Percentiles rank a stretch among this genome's conserved stretches.
These are phyloP conservation scores for Castanospermum australe DNA, from an alignment of 306 rosid species.

Conservation along the genomic window DNA sequence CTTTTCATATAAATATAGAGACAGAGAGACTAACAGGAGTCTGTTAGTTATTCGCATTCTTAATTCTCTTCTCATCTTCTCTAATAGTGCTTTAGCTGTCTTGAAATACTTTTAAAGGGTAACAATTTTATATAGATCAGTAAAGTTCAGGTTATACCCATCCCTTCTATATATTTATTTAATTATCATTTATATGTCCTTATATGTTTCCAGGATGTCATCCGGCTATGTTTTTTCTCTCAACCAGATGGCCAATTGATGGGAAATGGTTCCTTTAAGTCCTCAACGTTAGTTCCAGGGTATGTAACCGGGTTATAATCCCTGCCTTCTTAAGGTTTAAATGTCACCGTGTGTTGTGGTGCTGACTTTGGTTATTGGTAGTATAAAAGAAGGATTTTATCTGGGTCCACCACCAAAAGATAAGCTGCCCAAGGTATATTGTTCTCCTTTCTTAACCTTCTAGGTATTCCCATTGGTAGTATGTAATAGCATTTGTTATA, in stretches of 20 bases:
- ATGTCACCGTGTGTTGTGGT: constrained; percentile 16
- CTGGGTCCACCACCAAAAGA: constrained; percentile 89
- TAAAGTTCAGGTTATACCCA: constrained; percentile 9
- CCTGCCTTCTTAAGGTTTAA: constrained; percentile 18
- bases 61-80: too few species aligned
- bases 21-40: too few species aligned
- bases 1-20: too few species aligned
- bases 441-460: constrained; percentile 4
- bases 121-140: neutral
- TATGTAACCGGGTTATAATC: constrained; percentile 43
- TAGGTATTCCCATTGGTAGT: constrained; percentile 2
- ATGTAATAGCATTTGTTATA: constrained; percentile 13
- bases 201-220: constrained; percentile 55
- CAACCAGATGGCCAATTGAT: constrained; percentile 88
- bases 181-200: constrained; percentile 17
- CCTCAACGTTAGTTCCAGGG: constrained; percentile 86
- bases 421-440: constrained; percentile 79
- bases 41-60: too few species aligned
- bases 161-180: constrained; percentile 16
- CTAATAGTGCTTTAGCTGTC: neutral
- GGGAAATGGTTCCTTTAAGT: constrained; percentile 76
- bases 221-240: constrained; percentile 75
- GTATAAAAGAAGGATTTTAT: constrained; percentile 87
- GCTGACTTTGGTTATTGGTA: constrained; percentile 41
- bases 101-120: neutral